These are phyloP conservation scores for Suillus americanus DNA, from an alignment of 768 basidiomycete genomes.

Conservation along the genomic window DNA sequence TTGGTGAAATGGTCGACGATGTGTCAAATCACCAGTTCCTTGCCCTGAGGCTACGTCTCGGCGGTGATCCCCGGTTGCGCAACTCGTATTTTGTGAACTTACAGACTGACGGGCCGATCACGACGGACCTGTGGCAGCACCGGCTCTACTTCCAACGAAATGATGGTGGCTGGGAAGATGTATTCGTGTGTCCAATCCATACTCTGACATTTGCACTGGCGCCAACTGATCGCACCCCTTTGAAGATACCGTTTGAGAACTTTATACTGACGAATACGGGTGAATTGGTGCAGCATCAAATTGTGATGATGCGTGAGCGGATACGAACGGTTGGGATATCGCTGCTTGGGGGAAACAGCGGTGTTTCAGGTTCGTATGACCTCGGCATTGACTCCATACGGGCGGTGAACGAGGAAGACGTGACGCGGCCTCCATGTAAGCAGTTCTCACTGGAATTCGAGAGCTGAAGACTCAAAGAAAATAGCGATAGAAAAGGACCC, in stretches of 20 bases:
- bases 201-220: slow-evolving; percentile 8
- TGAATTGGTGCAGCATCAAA: slow-evolving; percentile 65
- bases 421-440: slow-evolving; percentile 34
- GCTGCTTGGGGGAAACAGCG: slow-evolving; percentile 81
- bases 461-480: neutral
- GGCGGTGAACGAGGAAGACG: slow-evolving; percentile 77
- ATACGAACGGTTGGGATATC: slow-evolving; percentile 85
- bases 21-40: slow-evolving; percentile 80
- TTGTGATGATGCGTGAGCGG: slow-evolving; percentile 72
- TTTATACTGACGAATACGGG: slow-evolving; percentile 78
- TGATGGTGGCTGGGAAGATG: slow-evolving; percentile 75
- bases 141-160: slow-evolving; percentile 74
- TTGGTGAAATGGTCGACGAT: slow-evolving; percentile 85
- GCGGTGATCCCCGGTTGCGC: slow-evolving; percentile 73
- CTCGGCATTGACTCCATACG: slow-evolving; percentile 80
- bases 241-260: slow-evolving; percentile 76
- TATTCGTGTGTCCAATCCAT: slow-evolving; percentile 56
- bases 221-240: slow-evolving; percentile 12
- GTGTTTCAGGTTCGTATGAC: slow-evolving; percentile 74
- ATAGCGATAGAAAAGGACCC: slow-evolving; percentile 29
- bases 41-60: slow-evolving; percentile 73
- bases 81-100: slow-evolving; percentile 93
- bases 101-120: slow-evolving; percentile 81
- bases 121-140: slow-evolving; percentile 93
- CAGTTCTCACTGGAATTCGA: slow-evolving; percentile 3